Conservation (phyloP, 176 grass and related monocot genomes). For the Zea luxurians region DNA sequence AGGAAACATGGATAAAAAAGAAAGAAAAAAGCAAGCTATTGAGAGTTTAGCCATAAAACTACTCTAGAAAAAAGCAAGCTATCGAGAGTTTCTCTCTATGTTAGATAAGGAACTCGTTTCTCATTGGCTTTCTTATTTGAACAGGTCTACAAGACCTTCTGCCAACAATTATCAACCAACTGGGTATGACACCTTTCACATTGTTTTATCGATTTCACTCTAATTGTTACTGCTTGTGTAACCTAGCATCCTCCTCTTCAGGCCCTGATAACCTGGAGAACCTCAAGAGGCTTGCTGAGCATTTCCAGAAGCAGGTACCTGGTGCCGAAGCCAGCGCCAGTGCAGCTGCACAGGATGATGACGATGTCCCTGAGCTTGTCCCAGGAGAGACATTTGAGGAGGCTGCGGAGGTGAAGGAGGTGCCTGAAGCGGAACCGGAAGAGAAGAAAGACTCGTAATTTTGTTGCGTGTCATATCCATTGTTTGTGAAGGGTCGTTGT, state of each 20-base stretch:
- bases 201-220: not conserved
- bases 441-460: conserved; percentile 55
- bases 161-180: conserved; percentile 76
- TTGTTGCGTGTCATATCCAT: conserved; percentile 1
- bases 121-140: conserved; percentile 17
- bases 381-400: conserved; percentile 75
- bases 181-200: conserved; percentile 43
- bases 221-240: not conserved
- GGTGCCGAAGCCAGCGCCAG: conserved; percentile 24
- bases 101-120: not conserved
- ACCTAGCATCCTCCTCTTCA: conserved; percentile 5
- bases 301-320: conserved; percentile 59
- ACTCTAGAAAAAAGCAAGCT: no score
- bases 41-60: no score
- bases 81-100: no score
- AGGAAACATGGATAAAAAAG: no score
- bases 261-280: conserved; percentile 75
- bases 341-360: conserved; percentile 47
- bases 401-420: conserved; percentile 53
- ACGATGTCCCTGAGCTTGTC: conserved; percentile 76
- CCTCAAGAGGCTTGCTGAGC: conserved; percentile 62
- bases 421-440: conserved; percentile 17
- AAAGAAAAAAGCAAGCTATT: no score
- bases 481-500: conserved; percentile 34
- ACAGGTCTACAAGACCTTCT: conserved; percentile 77